These are phyloP conservation scores for Russula brevipes DNA, from an alignment of 768 basidiomycete genomes.

Conservation along the genomic window DNA sequence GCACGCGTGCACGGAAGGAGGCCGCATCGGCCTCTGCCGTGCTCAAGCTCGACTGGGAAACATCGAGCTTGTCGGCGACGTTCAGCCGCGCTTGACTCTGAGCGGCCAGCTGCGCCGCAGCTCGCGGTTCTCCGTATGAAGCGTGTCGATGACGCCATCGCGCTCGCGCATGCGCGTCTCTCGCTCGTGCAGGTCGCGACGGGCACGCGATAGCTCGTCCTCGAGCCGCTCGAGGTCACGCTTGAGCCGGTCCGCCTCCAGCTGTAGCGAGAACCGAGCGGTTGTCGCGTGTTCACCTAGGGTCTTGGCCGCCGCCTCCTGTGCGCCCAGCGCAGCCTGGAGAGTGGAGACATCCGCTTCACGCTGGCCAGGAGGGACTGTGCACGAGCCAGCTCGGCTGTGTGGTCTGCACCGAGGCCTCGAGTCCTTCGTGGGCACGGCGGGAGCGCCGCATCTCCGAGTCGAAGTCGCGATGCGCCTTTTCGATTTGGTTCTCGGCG, in stretches of 20 bases:
- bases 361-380: constrained; percentile 57
- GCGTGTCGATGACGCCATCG: constrained; percentile 65
- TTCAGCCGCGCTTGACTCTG: constrained; percentile 87
- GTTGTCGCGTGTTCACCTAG: constrained; percentile 81
- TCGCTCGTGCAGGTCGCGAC: constrained; percentile 61
- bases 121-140: constrained; percentile 78
- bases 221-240: constrained; percentile 79
- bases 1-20: constrained; percentile 52
- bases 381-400: constrained; percentile 58
- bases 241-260: constrained; percentile 82
- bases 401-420: constrained; percentile 58
- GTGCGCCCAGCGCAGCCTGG: constrained; percentile 60
- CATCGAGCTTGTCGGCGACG: constrained; percentile 85
- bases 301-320: constrained; percentile 73
- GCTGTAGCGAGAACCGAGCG: constrained; percentile 78
- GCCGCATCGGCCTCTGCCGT: constrained; percentile 64
- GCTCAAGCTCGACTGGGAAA: constrained; percentile 53
- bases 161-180: constrained; percentile 64
- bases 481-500: constrained; percentile 49
- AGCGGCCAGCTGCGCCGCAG: constrained; percentile 71
- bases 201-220: constrained; percentile 66
- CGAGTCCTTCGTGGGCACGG: constrained; percentile 64
- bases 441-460: constrained; percentile 53
- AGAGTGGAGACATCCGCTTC: constrained; percentile 72
- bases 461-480: constrained; percentile 60